A percentile compares a stretch with the other conserved stretches of the same genome.
Evolutionary conservation across 768 basidiomycete species (phyloP).

Genomic region (Serendipita vermifera): DNA sequence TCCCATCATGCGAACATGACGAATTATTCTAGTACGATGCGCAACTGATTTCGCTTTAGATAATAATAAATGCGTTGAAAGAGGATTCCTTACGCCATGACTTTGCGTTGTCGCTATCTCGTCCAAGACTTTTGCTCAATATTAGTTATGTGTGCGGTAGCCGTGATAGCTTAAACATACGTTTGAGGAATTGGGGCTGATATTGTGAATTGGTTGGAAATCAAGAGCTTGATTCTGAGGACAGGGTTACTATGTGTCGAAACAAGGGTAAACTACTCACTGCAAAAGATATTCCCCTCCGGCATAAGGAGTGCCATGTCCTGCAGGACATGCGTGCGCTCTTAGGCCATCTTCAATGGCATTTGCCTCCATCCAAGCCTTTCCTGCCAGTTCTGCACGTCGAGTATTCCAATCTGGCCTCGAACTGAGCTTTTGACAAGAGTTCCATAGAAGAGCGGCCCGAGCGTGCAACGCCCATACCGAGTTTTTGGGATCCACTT

Average conservation of each 20-base stretch:
- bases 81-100: not conserved
- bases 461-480: not conserved
- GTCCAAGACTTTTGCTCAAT: not conserved
- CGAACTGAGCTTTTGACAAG: not conserved
- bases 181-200: conserved; percentile 5
- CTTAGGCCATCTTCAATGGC: not conserved
- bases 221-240: conserved; percentile 3
- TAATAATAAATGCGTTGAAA: not conserved
- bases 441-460: not conserved
- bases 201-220: conserved; percentile 4
- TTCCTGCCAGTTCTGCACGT: not conserved
- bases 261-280: not conserved
- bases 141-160: not conserved
- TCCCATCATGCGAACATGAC: not conserved
- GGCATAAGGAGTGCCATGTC: not conserved
- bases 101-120: not conserved
- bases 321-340: not conserved
- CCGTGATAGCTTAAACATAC: not conserved
- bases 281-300: conserved; percentile 8
- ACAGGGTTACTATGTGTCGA: not conserved
- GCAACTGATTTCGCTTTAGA: not conserved
- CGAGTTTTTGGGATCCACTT: not conserved
- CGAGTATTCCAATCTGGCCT: not conserved
- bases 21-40: not conserved
- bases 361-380: conserved; percentile 8